A percentile compares a stretch with the other conserved stretches of the same genome.
phyloP scores from a whole-genome alignment of 805 yeast species.

The Candida vaughaniae region DNA sequence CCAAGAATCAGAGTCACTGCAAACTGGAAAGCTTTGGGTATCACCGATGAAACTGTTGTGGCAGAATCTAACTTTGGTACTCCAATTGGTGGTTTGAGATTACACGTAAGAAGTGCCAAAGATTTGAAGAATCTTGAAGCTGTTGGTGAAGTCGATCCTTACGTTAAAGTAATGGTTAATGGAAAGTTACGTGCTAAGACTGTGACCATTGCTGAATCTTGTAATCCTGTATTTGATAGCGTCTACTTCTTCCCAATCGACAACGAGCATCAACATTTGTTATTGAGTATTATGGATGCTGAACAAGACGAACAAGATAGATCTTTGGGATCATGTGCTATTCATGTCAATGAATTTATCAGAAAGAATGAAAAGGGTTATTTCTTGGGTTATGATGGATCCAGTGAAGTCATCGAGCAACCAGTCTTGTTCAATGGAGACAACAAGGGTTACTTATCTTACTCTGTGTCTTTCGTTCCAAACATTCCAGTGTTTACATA shows the following conservation, averaged over 20 bases:
- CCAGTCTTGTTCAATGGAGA: slow-evolving; percentile 40
- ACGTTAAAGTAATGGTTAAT: slow-evolving; percentile 56
- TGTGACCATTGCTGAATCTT: slow-evolving; percentile 49
- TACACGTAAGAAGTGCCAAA: slow-evolving; percentile 54
- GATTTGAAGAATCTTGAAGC: slow-evolving; percentile 58
- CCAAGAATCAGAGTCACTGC: slow-evolving; percentile 52
- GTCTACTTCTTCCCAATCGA: slow-evolving; percentile 60
- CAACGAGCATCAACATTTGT: slow-evolving; percentile 58
- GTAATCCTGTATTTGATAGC: slow-evolving; percentile 59
- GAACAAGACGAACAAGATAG: slow-evolving; percentile 65
- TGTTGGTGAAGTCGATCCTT: slow-evolving; percentile 76
- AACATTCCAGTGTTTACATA: slow-evolving; percentile 60
- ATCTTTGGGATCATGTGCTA: slow-evolving; percentile 55
- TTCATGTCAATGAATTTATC: slow-evolving; percentile 50
- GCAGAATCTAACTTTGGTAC: slow-evolving; percentile 47
- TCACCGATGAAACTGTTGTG: slow-evolving; percentile 47
- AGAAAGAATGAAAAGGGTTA: slow-evolving; percentile 47
- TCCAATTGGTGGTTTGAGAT: slow-evolving; percentile 65
- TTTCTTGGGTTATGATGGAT: slow-evolving; percentile 51
- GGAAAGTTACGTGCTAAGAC: slow-evolving; percentile 60
- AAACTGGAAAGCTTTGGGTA: slow-evolving; percentile 68
- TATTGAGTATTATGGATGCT: slow-evolving; percentile 63
- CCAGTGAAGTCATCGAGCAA: slow-evolving; percentile 44
- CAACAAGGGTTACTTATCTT: slow-evolving; percentile 48
- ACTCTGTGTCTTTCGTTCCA: slow-evolving; percentile 66